Conservation (phyloP, 2,329 filamentous ascomycete species). For the Nannizziopsis arthrosporioides region DNA sequence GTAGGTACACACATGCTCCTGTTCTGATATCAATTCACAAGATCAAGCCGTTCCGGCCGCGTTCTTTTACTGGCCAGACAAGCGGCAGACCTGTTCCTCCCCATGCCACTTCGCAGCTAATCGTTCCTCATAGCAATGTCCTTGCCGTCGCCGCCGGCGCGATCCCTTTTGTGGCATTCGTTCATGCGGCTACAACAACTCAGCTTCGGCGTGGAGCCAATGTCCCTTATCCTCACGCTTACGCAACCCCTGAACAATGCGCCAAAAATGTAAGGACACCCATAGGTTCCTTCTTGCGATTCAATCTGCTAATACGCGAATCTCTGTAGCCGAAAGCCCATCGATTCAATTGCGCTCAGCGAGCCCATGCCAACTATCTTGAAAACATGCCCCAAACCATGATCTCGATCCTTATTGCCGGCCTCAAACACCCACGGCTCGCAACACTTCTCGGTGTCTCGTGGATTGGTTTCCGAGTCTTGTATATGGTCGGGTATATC, state of each 20-base stretch:
- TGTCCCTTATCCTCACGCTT: slow-evolving; percentile 47
- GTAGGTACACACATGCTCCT: slow-evolving; percentile 22
- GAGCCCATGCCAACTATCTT: slow-evolving; percentile 48
- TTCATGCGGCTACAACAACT: slow-evolving; percentile 40
- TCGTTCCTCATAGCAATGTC: slow-evolving; percentile 38
- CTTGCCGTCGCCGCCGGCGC: slow-evolving; percentile 43
- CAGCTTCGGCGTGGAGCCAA: slow-evolving; percentile 41
- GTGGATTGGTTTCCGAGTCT: slow-evolving; percentile 41
- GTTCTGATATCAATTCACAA: slow-evolving; percentile 2
- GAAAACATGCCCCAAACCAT: slow-evolving; percentile 47
- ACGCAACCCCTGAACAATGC: slow-evolving; percentile 46
- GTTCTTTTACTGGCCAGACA: too few relatives aligned
- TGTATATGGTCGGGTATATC: slow-evolving; percentile 41
- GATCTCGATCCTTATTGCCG: slow-evolving; percentile 42
- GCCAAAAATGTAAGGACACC: slow-evolving; percentile 30
- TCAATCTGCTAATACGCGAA: not conserved
- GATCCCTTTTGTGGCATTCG: slow-evolving; percentile 42
- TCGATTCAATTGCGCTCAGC: slow-evolving; percentile 44
- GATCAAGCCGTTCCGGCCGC: not conserved
- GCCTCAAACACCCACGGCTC: slow-evolving; percentile 42
- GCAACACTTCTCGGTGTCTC: slow-evolving; percentile 36
- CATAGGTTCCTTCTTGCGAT: not conserved
- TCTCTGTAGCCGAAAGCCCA: slow-evolving; percentile 30
- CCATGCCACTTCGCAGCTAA: not conserved
- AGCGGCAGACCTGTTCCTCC: too few relatives aligned